Percentiles rank a stretch among this genome's conserved stretches.
Conservation (phyloP, 169 alveolate species). For the Plasmodium coatneyi region DNA sequence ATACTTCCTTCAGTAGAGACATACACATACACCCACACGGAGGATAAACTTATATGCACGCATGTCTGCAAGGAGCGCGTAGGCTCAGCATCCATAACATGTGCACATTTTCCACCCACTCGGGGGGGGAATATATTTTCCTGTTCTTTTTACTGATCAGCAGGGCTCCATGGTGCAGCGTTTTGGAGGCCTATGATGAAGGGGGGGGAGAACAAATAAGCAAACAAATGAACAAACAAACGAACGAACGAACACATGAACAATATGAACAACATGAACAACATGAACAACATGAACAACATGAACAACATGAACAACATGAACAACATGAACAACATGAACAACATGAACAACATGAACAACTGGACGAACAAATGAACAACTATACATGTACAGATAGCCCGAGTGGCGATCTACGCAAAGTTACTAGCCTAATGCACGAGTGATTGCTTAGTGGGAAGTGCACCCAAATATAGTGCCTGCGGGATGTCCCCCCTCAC, state of each 20-base stretch:
- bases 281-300: too few species aligned
- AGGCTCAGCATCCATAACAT: background rate
- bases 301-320: too few species aligned
- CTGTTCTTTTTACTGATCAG: constrained; percentile 34
- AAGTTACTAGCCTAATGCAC: background rate
- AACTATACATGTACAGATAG: background rate
- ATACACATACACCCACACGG: background rate
- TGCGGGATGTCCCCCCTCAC: background rate
- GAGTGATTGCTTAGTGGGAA: background rate
- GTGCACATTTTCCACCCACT: background rate
- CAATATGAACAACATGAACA: too few species aligned
- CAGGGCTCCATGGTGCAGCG: constrained; percentile 31
- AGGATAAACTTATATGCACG: background rate
- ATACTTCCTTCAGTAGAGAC: background rate
- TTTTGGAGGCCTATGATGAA: background rate
- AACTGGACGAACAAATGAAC: background rate
- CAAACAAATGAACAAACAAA: too few species aligned
- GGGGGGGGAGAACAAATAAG: background rate
- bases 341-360: too few species aligned
- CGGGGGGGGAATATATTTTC: background rate
- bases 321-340: too few species aligned
- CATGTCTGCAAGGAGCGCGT: background rate
- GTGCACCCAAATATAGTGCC: background rate
- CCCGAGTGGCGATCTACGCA: background rate
- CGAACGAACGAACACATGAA: too few species aligned